Evolutionary conservation across 306 rosid genomes (phyloP), one percentile per base, ranked within the genome.

Genomic region (Notholithocarpus densiflorus): DNA sequence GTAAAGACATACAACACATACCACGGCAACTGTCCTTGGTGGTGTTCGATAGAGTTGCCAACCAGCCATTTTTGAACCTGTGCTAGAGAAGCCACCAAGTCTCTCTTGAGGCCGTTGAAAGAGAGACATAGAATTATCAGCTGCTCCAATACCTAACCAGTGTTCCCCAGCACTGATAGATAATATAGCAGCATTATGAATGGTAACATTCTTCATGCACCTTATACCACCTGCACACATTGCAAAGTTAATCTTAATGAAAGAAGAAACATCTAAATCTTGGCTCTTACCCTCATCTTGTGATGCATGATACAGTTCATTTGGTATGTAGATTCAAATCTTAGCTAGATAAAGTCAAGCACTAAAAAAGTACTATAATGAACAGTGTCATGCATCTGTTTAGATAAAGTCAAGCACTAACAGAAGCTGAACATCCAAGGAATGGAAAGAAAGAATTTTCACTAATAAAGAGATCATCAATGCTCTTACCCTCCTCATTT

Each of bases 11-110:
- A 32, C 52, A 75, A 77, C 79, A 45, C 87, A 65, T 91, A 95
- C 99, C 99, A 93, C 83, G 29, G 99, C 99, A 74, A 83, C 90
- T 31, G 94, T 88, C 85, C 86, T 91, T 80, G 90, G 99, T 13
- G 99, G 99, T 60, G 98, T 93, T 85, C 99, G 88, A 90, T 93
- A 95, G 48, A 95, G 93, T 84, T 95, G 98, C 99, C 99, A 95
- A 80, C 96, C 94, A 31, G 93, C 90, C 94, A 87, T 91, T 87
- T 89, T 92, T 72, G 96, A 84, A 68, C 96, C 94, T 9, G 96
- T 1, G 78, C 89, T 84, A 77, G 99, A 84, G 87, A 91, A 81
- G 85, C 98, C 68, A 73, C 98, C 97, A 12, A 90, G 98, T 84
- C 97, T 95, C 85, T 95, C 98, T 87, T 93, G 98, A 75, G 99